Base-by-base conservation (phyloP, 306 rosid species). In the Medicago truncatula region DNA sequence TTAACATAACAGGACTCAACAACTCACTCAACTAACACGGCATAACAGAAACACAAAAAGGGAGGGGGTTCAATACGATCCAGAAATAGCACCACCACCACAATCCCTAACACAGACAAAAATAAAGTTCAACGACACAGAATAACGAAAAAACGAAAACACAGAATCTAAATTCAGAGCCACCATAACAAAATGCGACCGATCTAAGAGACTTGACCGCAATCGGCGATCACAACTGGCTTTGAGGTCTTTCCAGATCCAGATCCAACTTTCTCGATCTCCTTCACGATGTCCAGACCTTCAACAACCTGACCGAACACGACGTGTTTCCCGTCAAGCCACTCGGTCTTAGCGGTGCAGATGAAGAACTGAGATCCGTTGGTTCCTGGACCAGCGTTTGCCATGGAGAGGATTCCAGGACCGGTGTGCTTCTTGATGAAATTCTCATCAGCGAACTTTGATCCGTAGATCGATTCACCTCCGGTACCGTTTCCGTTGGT, bases 281-380 rank as follows among this genome's bases (percentile, higher is more conserved):
- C 81, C 84, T 47, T 88, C 53, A 93, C 93, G 0, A 89, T 81
- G 1, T 88, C 66, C 17, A 86, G 0, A 0, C 98, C 98, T 0
- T 93, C 97, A 0, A 83, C 80, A 63, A 93, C 85, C 44, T 87
- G 89, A 0, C 98, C 98, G 63, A 93, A 93, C 70, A 93, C 98
- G 0, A 93, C 98, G 86, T 93, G 98, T 81, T 91, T 91, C 0
- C 98, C 98, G 6, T 93, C 97, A 1, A 93, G 97, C 98, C 98
- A 93, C 65, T 84, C 89, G 5, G 98, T 93, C 89, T 93, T 86
- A 8, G 81, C 60, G 0, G 98, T 93, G 57, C 98, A 93, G 75
- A 93, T 0, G 92, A 93, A 93, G 85, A 93, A 93, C 93, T 93
- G 98, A 71, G 98, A 93, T 85, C 98, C 98, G 60, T 93, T 93